Base-by-base conservation (phyloP, 2,329 filamentous ascomycete species). In the Colletotrichum tropicale region DNA sequence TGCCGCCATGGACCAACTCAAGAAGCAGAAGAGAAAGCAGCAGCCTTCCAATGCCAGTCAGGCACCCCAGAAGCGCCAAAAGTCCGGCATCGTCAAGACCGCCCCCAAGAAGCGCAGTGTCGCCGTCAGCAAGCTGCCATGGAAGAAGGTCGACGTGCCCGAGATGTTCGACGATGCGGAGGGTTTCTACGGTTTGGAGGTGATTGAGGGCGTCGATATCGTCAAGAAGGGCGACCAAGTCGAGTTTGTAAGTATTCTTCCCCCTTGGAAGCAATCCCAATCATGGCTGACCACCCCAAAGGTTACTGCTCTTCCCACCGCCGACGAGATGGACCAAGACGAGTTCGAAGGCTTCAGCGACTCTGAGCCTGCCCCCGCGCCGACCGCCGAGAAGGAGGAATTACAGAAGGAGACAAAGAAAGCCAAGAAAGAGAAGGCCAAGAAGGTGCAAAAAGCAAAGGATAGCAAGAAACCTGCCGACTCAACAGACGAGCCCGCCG, bases 131-230 rank as follows among this genome's bases (percentile, higher is more conserved):
- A 84, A 88, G 2, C 84, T 93, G 58, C 83, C 85, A 82, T 93
- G 92, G 92, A 87, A 90, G 79, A 83, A 87, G 52, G 87, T 90
- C 13, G 88, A 91, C 24, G 91, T 97, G 5, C 95, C 95, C 8
- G 94, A 96, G 81, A 92, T 94, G 81, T 88, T 96, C 79, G 93
- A 96, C 61, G 95, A 98, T 85, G 95, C 95, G n/a, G 96, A 98
- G 78, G 97, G 97, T 0, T 98, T 99, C 83, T 98, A 93, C 80
- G 96, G 95, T 0, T 86, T 99, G 3, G 96, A 99, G 81, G 96
- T 98, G 81, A 93, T 98, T 62, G 95, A 98, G 18, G 95, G 95
- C 67, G 95, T 99, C 2, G 94, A 98, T 34, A 89, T 99, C n/a
- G 87, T 98, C 56, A 91, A 90, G 77, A 89, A 93, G 34, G 92